These are phyloP conservation scores for Aspergillus sp. DNA, from an alignment of 2,329 filamentous ascomycete genomes.

Conservation along the genomic window DNA sequence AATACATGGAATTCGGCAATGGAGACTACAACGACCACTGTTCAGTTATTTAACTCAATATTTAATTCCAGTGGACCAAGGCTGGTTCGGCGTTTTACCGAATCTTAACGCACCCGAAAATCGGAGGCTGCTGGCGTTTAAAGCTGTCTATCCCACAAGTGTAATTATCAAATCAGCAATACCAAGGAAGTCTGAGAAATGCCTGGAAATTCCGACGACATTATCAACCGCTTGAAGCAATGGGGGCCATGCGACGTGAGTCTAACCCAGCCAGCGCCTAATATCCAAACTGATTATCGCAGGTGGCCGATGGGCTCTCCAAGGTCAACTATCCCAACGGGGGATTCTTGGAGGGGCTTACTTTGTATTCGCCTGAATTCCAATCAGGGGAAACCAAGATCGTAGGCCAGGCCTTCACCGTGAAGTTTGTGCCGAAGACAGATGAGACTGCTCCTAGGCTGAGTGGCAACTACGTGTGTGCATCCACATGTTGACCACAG, in stretches of 20 bases:
- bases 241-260: background rate
- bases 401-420: slow-evolving; percentile 56
- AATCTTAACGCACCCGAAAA: background rate
- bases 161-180: background rate
- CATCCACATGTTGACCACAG: background rate
- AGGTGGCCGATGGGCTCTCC: slow-evolving; percentile 3
- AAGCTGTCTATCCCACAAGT: background rate
- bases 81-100: background rate
- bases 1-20: no score
- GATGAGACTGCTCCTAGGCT: slow-evolving; percentile 31
- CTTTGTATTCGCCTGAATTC: slow-evolving; percentile 55
- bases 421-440: slow-evolving; percentile 47
- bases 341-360: slow-evolving; percentile 56
- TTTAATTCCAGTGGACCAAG: no score
- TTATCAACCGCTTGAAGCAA: background rate
- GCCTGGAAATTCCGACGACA: background rate
- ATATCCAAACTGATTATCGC: background rate
- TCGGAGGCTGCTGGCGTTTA: background rate
- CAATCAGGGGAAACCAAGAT: slow-evolving; percentile 55
- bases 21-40: no score
- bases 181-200: background rate
- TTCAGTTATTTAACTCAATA: no score
- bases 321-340: slow-evolving; percentile 34
- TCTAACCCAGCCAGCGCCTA: background rate
- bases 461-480: background rate